Percentiles rank a stretch among this genome's conserved stretches.
Conservation (phyloP, 2,329 filamentous ascomycete genomes). For the Exophiala lecanii-corni region DNA sequence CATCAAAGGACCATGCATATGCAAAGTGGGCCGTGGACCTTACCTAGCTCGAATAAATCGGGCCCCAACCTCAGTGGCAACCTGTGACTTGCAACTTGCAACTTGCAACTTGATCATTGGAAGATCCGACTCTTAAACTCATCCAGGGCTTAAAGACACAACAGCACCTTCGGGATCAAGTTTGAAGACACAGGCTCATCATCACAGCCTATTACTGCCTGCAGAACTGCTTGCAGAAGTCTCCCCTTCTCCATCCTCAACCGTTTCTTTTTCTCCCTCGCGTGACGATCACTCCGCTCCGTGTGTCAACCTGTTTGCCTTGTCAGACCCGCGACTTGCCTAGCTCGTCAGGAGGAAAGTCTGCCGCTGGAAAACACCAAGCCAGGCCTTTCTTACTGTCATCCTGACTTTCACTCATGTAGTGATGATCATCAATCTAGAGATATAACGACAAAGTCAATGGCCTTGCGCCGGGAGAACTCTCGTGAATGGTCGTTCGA, state of each 20-base stretch:
- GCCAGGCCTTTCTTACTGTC: constrained; percentile 1
- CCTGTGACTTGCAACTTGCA: too few relatives aligned
- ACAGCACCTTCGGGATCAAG: too few relatives aligned
- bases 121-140: too few relatives aligned
- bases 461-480: constrained; percentile 17
- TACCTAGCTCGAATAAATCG: neutral
- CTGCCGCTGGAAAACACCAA: neutral
- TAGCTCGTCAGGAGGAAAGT: neutral
- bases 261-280: neutral
- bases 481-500: constrained; percentile 14
- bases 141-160: too few relatives aligned
- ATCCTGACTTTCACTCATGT: constrained; percentile 14
- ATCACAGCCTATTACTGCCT: too few relatives aligned
- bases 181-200: too few relatives aligned
- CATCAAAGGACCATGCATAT: neutral
- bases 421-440: constrained; percentile 19
- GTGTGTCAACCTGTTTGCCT: neutral
- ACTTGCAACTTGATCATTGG: too few relatives aligned
- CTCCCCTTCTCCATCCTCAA: neutral
- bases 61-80: neutral
- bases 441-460: constrained; percentile 15
- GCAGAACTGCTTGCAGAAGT: too few relatives aligned
- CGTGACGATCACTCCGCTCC: neutral
- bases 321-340: neutral
- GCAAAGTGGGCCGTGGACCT: neutral